phyloP scores from a whole-genome alignment of 768 basidiomycete species.

The Xerocomellus dryophilus region DNA sequence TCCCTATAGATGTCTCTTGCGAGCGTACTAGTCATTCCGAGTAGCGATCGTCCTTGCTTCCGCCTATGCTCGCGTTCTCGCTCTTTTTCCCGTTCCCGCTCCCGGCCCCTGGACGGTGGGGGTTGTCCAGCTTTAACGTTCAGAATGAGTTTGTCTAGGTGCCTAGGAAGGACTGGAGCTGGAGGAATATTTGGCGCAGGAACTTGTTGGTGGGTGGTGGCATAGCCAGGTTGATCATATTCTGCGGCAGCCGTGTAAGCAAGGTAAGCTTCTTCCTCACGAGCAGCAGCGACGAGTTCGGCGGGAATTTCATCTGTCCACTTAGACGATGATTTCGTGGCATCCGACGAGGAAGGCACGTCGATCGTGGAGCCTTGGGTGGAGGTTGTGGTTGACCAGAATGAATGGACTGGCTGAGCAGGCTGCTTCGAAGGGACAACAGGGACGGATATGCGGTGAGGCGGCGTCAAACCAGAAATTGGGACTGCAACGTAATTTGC shows the following conservation, averaged over 20 bases:
- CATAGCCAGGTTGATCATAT: slow-evolving; percentile 33
- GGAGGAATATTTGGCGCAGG: slow-evolving; percentile 81
- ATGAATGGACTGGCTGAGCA: slow-evolving; percentile 35
- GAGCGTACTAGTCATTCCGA: slow-evolving; percentile 36
- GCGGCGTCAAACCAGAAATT: slow-evolving; percentile 33
- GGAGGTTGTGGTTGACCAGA: slow-evolving; percentile 42
- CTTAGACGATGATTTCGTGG: slow-evolving; percentile 31
- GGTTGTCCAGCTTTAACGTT: slow-evolving; percentile 47
- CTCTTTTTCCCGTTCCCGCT: slow-evolving; percentile 36
- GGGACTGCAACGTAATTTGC: slow-evolving; percentile 83
- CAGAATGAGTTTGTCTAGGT: slow-evolving; percentile 91
- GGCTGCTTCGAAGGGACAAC: slow-evolving; percentile 30
- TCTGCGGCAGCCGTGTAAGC: slow-evolving; percentile 32
- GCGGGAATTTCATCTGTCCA: slow-evolving; percentile 84
- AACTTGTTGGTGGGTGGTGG: slow-evolving; percentile 38
- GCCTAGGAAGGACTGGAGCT: slow-evolving; percentile 83
- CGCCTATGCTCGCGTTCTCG: slow-evolving; percentile 32
- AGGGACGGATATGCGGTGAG: slow-evolving; percentile 34
- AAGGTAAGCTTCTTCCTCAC: slow-evolving; percentile 79
- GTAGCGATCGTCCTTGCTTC: slow-evolving; percentile 32
- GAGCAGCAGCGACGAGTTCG: slow-evolving; percentile 74
- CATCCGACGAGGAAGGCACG: slow-evolving; percentile 24
- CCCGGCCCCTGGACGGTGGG: slow-evolving; percentile 32
- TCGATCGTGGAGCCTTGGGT: slow-evolving; percentile 33
- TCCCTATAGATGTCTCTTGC: slow-evolving; percentile 27